phyloP scores from a whole-genome alignment of 2,329 filamentous ascomycete species.

The Metarhizium sp. region DNA sequence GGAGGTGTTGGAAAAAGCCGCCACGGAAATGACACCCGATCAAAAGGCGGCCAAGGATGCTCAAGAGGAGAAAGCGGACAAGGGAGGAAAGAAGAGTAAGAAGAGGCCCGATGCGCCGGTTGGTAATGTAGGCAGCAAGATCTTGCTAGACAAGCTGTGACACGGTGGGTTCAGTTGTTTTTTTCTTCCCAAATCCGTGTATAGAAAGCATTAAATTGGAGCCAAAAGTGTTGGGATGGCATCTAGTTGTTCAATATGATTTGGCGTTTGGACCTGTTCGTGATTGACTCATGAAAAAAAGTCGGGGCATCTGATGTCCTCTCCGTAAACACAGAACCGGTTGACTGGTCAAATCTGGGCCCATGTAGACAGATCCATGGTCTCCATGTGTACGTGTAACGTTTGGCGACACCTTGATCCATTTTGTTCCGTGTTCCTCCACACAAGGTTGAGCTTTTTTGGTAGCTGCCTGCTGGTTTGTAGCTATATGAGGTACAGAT shows the following conservation, averaged over 20 bases:
- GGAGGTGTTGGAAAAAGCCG: constrained; percentile 60
- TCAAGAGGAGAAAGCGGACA: constrained; percentile 34
- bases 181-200: not conserved
- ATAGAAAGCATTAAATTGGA: not conserved
- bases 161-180: not conserved
- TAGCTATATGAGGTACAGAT: too few species aligned
- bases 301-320: not conserved
- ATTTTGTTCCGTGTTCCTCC: too few species aligned
- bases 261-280: constrained; percentile 3
- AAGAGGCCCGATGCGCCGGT: constrained; percentile 35
- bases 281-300: not conserved
- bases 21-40: constrained; percentile 45
- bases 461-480: too few species aligned
- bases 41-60: constrained; percentile 43
- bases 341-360: too few species aligned
- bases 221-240: not conserved
- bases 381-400: too few species aligned
- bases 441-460: too few species aligned
- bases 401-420: too few species aligned
- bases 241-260: constrained; percentile 2
- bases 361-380: too few species aligned
- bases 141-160: constrained; percentile 50
- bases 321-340: too few species aligned
- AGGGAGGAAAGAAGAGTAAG: constrained; percentile 31
- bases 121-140: constrained; percentile 53